A percentile compares a stretch with the other conserved stretches of the same genome.
These are phyloP conservation scores for Bruguiera parviflora DNA, from an alignment of 345 rosid species.

Conservation along the genomic window DNA sequence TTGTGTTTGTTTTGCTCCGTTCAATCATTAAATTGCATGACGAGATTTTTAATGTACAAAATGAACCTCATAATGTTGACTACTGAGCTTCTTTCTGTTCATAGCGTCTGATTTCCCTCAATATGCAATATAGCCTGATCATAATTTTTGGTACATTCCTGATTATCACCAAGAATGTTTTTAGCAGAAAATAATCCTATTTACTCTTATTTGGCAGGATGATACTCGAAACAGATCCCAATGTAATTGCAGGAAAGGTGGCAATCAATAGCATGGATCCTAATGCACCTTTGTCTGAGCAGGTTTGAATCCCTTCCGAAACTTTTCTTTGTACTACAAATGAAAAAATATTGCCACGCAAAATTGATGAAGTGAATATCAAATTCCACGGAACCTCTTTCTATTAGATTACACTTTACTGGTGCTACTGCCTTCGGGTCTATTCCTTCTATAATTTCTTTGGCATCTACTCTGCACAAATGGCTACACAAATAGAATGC, in stretches of 20 bases:
- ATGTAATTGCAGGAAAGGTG: conserved; percentile 79
- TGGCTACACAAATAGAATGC: too few species aligned
- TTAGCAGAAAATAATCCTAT: not conserved
- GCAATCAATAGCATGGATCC: conserved; percentile 76
- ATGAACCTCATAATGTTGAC: not conserved
- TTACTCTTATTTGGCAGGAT: conserved; percentile 41
- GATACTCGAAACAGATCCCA: conserved; percentile 83
- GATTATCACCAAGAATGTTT: not conserved
- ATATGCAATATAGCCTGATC: not conserved
- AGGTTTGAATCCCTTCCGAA: conserved; percentile 40
- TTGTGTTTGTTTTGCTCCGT: too few species aligned
- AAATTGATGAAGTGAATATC: not conserved
- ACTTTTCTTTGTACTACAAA: not conserved
- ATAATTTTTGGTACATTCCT: not conserved
- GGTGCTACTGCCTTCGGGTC: too few species aligned
- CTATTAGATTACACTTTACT: too few species aligned
- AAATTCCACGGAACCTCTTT: not conserved
- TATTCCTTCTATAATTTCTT: too few species aligned
- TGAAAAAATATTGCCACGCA: not conserved
- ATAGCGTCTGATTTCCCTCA: not conserved
- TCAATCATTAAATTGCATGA: not conserved
- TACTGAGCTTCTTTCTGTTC: not conserved
- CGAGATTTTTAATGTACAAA: not conserved
- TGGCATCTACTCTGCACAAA: too few species aligned
- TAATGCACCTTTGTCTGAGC: conserved; percentile 74